A percentile compares a stretch with the other conserved stretches of the same genome.
phyloP scores from a whole-genome alignment of 2,329 filamentous ascomycete species.

The Colletotrichum filicis region DNA sequence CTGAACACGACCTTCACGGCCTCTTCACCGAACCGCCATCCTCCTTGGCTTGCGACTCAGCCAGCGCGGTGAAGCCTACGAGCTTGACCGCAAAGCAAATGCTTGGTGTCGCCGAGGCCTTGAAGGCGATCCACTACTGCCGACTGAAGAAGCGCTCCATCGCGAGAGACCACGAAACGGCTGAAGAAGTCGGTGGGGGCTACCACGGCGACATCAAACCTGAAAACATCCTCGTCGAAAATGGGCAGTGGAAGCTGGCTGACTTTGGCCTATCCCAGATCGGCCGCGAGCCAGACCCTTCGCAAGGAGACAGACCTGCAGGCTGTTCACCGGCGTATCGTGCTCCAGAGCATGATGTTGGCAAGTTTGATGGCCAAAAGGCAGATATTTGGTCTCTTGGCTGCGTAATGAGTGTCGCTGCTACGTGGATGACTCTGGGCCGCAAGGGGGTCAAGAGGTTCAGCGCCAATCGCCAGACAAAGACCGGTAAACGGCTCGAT shows the following conservation, averaged over 20 bases:
- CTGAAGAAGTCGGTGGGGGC: not conserved
- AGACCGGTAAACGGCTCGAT: not conserved
- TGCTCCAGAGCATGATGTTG: constrained; percentile 9
- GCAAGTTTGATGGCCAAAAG: not conserved
- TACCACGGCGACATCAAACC: constrained; percentile 18
- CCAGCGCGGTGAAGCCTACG: not conserved
- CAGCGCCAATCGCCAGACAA: not conserved
- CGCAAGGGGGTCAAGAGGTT: not conserved
- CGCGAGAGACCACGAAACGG: not conserved
- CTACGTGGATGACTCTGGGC: constrained; percentile 4
- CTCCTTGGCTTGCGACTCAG: not conserved
- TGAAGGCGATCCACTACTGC: not conserved
- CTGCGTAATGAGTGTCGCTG: constrained; percentile 21
- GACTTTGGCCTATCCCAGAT: constrained; percentile 10
- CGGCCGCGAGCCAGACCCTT: not conserved
- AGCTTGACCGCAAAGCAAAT: not conserved
- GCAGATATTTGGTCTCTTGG: constrained; percentile 10
- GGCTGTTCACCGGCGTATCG: constrained; percentile 14
- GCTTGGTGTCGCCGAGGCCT: not conserved
- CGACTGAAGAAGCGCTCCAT: not conserved
- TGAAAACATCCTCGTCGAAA: not conserved
- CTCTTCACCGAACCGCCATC: not conserved
- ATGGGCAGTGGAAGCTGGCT: not conserved
- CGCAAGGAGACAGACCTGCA: not conserved
- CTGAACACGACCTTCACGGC: not conserved